Evolutionary conservation across 2,329 filamentous ascomycete genomes (phyloP).

Genomic region (Thielaviopsis musarum): DNA sequence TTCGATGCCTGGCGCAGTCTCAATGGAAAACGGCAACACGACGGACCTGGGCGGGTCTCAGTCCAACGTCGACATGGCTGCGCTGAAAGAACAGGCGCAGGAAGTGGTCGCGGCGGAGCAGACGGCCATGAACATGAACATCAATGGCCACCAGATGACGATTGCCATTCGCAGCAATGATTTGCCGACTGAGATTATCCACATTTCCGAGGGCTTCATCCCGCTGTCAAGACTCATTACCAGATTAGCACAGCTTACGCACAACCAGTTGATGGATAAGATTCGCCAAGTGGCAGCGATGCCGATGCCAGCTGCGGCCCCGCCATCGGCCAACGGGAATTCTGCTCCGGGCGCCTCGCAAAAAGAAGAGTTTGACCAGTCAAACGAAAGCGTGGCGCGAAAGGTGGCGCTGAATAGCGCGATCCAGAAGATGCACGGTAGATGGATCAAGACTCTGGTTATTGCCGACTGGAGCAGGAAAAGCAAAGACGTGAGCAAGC

Average conservation of each 20-base stretch:
- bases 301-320: slow-evolving; percentile 31
- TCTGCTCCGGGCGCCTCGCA: slow-evolving; percentile 16
- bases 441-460: slow-evolving; percentile 86
- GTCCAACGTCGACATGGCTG: slow-evolving; percentile 20
- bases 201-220: slow-evolving; percentile 62
- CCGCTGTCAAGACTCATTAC: slow-evolving; percentile 59
- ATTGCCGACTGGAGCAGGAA: slow-evolving; percentile 80
- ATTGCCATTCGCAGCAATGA: slow-evolving; percentile 31
- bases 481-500: slow-evolving; percentile 60
- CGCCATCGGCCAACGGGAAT: slow-evolving; percentile 30
- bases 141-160: slow-evolving; percentile 5
- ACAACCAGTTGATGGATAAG: slow-evolving; percentile 57
- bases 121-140: slow-evolving; percentile 6
- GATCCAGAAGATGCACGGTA: slow-evolving; percentile 60
- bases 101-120: slow-evolving; percentile 6
- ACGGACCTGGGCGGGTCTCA: slow-evolving; percentile 16
- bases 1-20: slow-evolving; percentile 35
- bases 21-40: slow-evolving; percentile 34
- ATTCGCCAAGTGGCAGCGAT: slow-evolving; percentile 55
- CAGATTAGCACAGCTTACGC: slow-evolving; percentile 67
- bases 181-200: slow-evolving; percentile 43
- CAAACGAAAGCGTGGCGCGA: slow-evolving; percentile 53
- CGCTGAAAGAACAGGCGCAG: slow-evolving; percentile 19
- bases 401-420: slow-evolving; percentile 63
- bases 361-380: slow-evolving; percentile 29